Conservation (phyloP, 2,329 filamentous ascomycete genomes). For the Helminthosporium solani region DNA sequence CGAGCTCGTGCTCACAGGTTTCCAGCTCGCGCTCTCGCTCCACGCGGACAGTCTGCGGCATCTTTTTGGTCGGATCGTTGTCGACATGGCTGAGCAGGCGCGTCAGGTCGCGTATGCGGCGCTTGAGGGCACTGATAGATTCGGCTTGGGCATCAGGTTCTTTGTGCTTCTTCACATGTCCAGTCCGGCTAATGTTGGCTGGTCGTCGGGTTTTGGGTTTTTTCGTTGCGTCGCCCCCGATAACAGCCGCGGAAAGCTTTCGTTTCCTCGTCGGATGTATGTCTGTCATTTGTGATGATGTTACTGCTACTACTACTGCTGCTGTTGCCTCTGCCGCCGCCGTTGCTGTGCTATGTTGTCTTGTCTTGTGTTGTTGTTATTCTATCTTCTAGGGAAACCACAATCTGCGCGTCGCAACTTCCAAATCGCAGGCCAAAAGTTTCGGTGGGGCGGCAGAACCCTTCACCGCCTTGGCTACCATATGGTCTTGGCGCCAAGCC, state of each 20-base stretch:
- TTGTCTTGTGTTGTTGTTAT: too few relatives aligned
- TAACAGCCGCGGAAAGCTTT: conserved; percentile 29
- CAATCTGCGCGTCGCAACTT: neutral
- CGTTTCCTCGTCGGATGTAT: conserved; percentile 39
- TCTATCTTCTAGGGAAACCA: too few relatives aligned
- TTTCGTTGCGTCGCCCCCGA: conserved; percentile 10
- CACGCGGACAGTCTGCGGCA: conserved; percentile 67
- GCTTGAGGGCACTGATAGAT: conserved; percentile 64
- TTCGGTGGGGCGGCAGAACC: conserved; percentile 36
- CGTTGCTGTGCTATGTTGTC: too few relatives aligned
- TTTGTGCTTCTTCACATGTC: conserved; percentile 11
- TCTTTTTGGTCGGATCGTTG: conserved; percentile 45
- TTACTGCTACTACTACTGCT: too few relatives aligned
- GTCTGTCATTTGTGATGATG: neutral
- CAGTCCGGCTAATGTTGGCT: conserved; percentile 11
- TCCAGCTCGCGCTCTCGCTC: conserved; percentile 72
- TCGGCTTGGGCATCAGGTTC: conserved; percentile 26
- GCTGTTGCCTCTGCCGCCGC: too few relatives aligned
- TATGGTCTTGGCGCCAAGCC: conserved; percentile 18
- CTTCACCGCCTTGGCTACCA: conserved; percentile 23
- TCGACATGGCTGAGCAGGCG: conserved; percentile 62
- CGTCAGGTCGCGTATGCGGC: conserved; percentile 68
- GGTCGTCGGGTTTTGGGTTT: conserved; percentile 13
- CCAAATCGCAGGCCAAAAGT: conserved; percentile 25
- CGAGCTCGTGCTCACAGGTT: conserved; percentile 65